A percentile compares a stretch with the other conserved stretches of the same genome.
Evolutionary conservation across 1,284 basidiomycete genomes (phyloP).

Genomic region (Puccinia horiana): DNA sequence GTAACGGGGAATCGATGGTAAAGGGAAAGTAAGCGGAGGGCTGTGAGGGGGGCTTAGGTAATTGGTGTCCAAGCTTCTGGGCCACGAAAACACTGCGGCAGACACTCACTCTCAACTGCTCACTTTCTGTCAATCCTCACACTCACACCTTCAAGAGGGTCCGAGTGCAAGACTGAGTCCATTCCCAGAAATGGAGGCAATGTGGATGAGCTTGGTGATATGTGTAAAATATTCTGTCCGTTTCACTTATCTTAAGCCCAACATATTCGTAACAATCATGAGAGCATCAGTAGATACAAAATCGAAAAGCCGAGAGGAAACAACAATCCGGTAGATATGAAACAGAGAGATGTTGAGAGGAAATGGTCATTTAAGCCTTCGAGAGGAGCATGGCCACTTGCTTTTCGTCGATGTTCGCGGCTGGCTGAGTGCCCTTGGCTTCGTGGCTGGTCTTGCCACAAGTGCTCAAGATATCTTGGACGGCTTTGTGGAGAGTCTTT

Average conservation of each 20-base stretch:
- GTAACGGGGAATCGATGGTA: neutral
- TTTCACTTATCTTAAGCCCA: neutral
- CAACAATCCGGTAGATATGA: neutral
- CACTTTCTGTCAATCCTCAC: neutral
- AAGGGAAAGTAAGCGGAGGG: neutral
- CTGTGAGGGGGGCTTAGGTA: neutral
- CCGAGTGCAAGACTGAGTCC: neutral
- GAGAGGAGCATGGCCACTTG: slow-evolving; percentile 7
- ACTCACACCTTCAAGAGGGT: neutral
- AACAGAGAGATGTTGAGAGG: neutral
- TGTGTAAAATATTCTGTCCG: no score
- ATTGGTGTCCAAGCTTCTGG: neutral
- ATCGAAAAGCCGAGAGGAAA: neutral
- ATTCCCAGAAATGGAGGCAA: no score
- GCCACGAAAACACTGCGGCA: no score
- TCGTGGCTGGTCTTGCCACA: neutral
- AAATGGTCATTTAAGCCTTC: neutral
- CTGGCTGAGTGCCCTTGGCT: neutral
- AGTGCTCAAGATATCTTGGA: neutral
- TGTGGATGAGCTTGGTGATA: no score
- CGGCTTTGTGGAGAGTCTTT: neutral
- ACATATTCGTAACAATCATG: neutral
- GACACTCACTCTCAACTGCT: neutral
- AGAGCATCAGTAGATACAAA: neutral
- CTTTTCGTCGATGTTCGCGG: neutral